phyloP scores from a whole-genome alignment of 352 stramenopile genomes.

The Phytopythium delawarense region DNA sequence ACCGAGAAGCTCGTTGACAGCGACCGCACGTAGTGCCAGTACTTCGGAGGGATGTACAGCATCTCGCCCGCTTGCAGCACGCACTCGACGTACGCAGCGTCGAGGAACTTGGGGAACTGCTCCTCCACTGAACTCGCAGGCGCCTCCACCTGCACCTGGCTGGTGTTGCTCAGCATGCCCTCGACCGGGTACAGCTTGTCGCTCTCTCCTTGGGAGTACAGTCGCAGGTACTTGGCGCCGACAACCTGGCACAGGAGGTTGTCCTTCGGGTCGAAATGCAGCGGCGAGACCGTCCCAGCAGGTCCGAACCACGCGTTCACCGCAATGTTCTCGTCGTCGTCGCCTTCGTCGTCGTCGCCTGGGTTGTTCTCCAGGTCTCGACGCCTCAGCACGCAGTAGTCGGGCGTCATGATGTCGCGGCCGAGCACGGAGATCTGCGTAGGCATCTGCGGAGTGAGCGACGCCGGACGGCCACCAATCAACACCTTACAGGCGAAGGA shows the following conservation, averaged over 20 bases:
- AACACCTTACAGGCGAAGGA: not conserved
- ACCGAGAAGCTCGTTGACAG: constrained; percentile 78
- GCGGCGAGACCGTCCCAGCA: constrained; percentile 67
- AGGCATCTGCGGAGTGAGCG: not conserved
- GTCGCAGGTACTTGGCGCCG: constrained; percentile 74
- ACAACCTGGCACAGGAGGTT: constrained; percentile 89
- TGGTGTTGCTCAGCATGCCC: constrained; percentile 83
- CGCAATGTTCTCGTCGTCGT: constrained; percentile 61
- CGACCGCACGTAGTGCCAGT: constrained; percentile 88
- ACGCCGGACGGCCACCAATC: not conserved
- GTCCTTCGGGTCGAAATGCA: constrained; percentile 89
- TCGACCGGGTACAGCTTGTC: constrained; percentile 79
- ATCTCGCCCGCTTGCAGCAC: constrained; percentile 68
- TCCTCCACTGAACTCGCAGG: constrained; percentile 19
- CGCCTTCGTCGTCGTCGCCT: constrained; percentile 14
- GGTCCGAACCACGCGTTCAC: constrained; percentile 89
- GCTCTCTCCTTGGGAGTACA: constrained; percentile 73
- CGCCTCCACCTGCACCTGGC: constrained; percentile 62
- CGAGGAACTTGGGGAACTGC: constrained; percentile 47
- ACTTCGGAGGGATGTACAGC: constrained; percentile 86
- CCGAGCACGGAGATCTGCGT: constrained; percentile 71
- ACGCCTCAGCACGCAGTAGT: constrained; percentile 83
- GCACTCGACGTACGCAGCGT: constrained; percentile 64
- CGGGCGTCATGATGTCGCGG: constrained; percentile 78
- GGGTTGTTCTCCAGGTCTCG: constrained; percentile 14